Evolutionary conservation across 192 early-diverging fungal species (phyloP).

Genomic region (Coemansia sp.): DNA sequence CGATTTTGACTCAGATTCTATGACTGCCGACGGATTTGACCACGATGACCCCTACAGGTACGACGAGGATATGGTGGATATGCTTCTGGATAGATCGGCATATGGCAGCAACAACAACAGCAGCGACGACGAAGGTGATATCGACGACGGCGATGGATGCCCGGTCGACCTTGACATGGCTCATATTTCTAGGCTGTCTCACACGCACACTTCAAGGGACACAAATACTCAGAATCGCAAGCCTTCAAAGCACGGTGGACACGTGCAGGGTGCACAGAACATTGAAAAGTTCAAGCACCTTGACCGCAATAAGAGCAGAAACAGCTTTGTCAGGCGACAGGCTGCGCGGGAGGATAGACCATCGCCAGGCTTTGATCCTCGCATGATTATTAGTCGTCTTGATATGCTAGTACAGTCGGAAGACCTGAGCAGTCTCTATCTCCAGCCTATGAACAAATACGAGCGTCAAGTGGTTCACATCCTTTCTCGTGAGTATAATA

Average conservation of each 20-base stretch:
- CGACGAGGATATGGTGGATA: constrained; percentile 16
- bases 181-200: constrained; percentile 6
- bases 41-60: constrained; percentile 27
- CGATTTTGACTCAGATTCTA: constrained; percentile 3
- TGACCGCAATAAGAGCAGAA: constrained; percentile 20
- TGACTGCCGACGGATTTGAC: constrained; percentile 8
- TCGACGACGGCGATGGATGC: constrained; percentile 35
- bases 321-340: constrained; percentile 8
- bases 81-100: constrained; percentile 9
- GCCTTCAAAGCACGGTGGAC: neutral
- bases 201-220: neutral
- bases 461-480: constrained; percentile 48
- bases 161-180: constrained; percentile 31
- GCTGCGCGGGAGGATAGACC: constrained; percentile 6
- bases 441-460: constrained; percentile 46
- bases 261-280: constrained; percentile 13
- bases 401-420: constrained; percentile 24
- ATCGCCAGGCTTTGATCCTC: constrained; percentile 34
- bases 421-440: constrained; percentile 43
- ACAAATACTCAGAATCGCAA: neutral
- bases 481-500: constrained; percentile 37
- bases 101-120: constrained; percentile 4
- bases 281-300: constrained; percentile 8
- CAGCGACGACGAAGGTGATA: constrained; percentile 3
- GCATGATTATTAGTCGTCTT: constrained; percentile 26